These are phyloP conservation scores for Tricholoma furcatifolium DNA, from an alignment of 768 basidiomycete genomes.

Conservation along the genomic window DNA sequence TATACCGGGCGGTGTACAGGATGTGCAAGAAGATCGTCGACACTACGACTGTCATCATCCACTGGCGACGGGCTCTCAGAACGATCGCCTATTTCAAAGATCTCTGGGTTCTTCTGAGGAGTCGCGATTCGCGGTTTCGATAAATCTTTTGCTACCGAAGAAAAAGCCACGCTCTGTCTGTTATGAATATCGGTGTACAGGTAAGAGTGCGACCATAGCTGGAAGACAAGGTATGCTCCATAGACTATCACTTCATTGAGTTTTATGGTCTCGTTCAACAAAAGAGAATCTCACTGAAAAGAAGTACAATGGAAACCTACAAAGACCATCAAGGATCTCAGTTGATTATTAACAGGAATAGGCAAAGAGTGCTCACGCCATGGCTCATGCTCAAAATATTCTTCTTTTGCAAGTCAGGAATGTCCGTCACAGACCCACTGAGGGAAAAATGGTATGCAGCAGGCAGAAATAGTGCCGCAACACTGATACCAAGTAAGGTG, in stretches of 20 bases:
- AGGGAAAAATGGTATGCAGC: conserved; percentile 74
- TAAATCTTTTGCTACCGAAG: conserved; percentile 10
- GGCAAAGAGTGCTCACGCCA: conserved; percentile 47
- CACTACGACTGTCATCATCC: not conserved
- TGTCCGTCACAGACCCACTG: conserved; percentile 24
- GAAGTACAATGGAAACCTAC: conserved; percentile 72
- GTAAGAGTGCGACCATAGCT: conserved; percentile 74
- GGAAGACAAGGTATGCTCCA: conserved; percentile 68
- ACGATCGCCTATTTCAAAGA: not conserved
- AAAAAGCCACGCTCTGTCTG: conserved; percentile 41
- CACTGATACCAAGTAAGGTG: conserved; percentile 71
- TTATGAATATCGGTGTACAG: conserved; percentile 56
- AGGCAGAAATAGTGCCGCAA: conserved; percentile 76
- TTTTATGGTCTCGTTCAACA: not conserved
- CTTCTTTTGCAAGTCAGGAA: conserved; percentile 33
- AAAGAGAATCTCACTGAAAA: conserved; percentile 55
- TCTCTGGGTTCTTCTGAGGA: not conserved
- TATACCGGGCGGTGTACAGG: conserved; percentile 1
- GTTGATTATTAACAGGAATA: not conserved
- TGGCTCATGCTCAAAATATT: conserved; percentile 73
- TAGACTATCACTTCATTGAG: conserved; percentile 52
- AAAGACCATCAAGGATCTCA: not conserved
- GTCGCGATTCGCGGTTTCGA: not conserved
- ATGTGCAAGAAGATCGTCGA: not conserved
- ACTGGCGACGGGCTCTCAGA: not conserved